phyloP scores from a whole-genome alignment of 371 early-diverging fungal genomes.

The Rozella allomycis region DNA sequence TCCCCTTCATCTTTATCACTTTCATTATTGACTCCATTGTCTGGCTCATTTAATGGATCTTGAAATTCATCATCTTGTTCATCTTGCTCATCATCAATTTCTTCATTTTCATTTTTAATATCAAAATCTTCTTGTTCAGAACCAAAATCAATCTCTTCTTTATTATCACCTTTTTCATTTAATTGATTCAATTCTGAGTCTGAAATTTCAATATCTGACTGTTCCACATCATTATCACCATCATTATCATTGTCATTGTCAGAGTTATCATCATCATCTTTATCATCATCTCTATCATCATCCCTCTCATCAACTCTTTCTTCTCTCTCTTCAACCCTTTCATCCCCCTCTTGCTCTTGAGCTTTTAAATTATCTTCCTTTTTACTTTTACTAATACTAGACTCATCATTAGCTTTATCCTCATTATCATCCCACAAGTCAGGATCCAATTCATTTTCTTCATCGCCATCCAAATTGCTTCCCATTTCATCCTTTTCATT shows the following conservation, averaged over 20 bases:
- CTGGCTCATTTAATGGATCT: conserved; percentile 8
- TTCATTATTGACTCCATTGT: conserved; percentile 25
- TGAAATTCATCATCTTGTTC: conserved; percentile 1
- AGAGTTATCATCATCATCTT: conserved; percentile 2
- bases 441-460: conserved; percentile 17
- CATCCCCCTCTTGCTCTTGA: conserved; percentile 13
- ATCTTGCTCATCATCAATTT: conserved; percentile 2
- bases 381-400: conserved; percentile 45
- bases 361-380: conserved; percentile 13
- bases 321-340: conserved; percentile 1
- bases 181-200: background rate
- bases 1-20: conserved; percentile 12
- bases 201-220: background rate
- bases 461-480: conserved; percentile 20
- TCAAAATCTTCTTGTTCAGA: too few relatives aligned
- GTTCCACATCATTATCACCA: conserved; percentile 10
- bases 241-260: conserved; percentile 12
- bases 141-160: background rate
- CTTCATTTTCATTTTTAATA: conserved; percentile 4
- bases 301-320: conserved; percentile 8
- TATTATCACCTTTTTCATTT: background rate
- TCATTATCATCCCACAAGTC: conserved; percentile 83
- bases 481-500: conserved; percentile 23
- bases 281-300: conserved; percentile 1
- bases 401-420: conserved; percentile 27